Conservation (phyloP, 2,329 filamentous ascomycete species). For the Trichoderma koningii region DNA sequence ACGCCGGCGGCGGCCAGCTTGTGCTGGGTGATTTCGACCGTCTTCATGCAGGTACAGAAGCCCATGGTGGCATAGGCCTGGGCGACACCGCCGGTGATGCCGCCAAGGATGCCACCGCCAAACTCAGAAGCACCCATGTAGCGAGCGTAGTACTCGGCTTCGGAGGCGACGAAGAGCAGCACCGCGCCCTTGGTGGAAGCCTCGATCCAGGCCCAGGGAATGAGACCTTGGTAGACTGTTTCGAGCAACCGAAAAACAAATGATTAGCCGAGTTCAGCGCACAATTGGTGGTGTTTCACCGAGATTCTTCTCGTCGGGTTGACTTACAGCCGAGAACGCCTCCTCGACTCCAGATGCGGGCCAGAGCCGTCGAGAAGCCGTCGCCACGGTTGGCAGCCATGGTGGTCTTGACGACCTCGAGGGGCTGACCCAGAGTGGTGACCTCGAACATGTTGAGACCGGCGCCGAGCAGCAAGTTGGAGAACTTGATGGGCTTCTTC, state of each 20-base stretch:
- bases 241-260: conserved; percentile 18
- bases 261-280: conserved; percentile 3
- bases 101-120: conserved; percentile 82
- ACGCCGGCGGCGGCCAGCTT: conserved; percentile 83
- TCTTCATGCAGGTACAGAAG: conserved; percentile 99
- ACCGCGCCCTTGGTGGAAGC: conserved; percentile 99
- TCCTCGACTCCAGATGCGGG: conserved; percentile 89
- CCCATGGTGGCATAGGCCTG: conserved; percentile 99
- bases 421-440: conserved; percentile 69
- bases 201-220: conserved; percentile 99
- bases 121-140: conserved; percentile 83
- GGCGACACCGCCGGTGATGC: conserved; percentile 90
- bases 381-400: conserved; percentile 97
- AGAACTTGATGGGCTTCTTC: conserved; percentile 99
- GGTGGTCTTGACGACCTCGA: conserved; percentile 99
- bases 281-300: not conserved
- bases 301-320: not conserved
- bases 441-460: conserved; percentile 96
- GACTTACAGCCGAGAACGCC: conserved; percentile 89
- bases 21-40: conserved; percentile 98
- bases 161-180: conserved; percentile 96
- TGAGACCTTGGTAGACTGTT: conserved; percentile 97
- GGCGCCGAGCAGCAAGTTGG: conserved; percentile 92
- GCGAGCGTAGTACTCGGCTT: conserved; percentile 94
- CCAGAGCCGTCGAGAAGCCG: conserved; percentile 77